phyloP scores from a whole-genome alignment of 1,139 yeast genomes.

The Hansenula lynferdii region DNA sequence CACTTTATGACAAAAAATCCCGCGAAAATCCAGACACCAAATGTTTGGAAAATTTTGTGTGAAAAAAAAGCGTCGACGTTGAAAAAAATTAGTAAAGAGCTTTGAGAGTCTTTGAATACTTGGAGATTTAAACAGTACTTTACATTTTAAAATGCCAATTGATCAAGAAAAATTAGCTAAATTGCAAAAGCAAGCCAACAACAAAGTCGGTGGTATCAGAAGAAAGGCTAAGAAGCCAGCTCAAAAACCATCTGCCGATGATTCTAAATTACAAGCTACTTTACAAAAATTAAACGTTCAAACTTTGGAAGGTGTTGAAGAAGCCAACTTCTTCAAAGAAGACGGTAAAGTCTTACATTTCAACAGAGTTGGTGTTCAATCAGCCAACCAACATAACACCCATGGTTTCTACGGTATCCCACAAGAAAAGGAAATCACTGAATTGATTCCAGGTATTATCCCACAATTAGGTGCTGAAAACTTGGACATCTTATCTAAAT shows the following conservation, averaged over 20 bases:
- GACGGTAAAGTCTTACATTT: constrained; percentile 96
- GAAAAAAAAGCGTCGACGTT: constrained; percentile 2
- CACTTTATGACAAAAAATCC: background rate
- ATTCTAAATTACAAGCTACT: constrained; percentile 86
- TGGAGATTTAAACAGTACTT: no score
- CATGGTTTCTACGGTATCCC: constrained; percentile 95
- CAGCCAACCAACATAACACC: constrained; percentile 86
- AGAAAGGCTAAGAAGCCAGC: constrained; percentile 58
- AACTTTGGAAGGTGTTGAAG: constrained; percentile 86
- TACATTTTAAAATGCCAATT: constrained; percentile 69
- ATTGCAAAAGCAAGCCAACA: constrained; percentile 68
- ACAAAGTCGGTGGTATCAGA: constrained; percentile 89
- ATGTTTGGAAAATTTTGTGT: background rate
- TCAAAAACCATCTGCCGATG: constrained; percentile 64
- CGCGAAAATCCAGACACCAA: constrained; percentile 2
- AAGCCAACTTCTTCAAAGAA: constrained; percentile 96
- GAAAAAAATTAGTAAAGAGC: constrained; percentile 3
- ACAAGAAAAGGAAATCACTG: constrained; percentile 89
- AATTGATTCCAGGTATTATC: constrained; percentile 90
- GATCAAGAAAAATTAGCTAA: constrained; percentile 87
- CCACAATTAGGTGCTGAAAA: constrained; percentile 98
- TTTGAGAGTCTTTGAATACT: no score
- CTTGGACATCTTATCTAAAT: constrained; percentile 80
- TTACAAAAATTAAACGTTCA: constrained; percentile 88
- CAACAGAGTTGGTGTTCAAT: constrained; percentile 93